phyloP scores from a whole-genome alignment of 257 asterid species.

The Gynochthodes officinalis region DNA sequence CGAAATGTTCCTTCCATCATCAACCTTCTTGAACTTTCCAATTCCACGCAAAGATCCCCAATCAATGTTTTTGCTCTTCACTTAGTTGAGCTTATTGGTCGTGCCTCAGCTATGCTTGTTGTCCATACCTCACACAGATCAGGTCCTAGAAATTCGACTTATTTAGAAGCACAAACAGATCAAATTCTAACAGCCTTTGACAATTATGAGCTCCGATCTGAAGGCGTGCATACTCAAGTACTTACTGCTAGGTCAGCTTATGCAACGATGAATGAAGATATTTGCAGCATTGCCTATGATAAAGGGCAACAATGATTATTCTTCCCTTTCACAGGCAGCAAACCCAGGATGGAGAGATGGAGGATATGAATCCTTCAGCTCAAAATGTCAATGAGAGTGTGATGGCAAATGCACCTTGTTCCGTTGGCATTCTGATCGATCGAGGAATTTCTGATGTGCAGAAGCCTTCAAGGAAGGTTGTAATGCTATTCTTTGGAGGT shows the following conservation, averaged over 20 bases:
- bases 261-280: constrained; percentile 83
- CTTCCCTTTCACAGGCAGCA: constrained; percentile 77
- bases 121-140: constrained; percentile 57
- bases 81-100: constrained; percentile 78
- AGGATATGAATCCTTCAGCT: constrained; percentile 60
- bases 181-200: constrained; percentile 68
- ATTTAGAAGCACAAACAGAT: constrained; percentile 59
- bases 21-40: constrained; percentile 66
- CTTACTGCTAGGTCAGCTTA: constrained; percentile 61
- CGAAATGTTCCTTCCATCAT: constrained; percentile 57
- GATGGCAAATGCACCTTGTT: constrained; percentile 70
- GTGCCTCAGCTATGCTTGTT: constrained; percentile 68
- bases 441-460: constrained; percentile 43
- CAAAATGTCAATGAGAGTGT: constrained; percentile 67
- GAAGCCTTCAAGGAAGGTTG: constrained; percentile 42
- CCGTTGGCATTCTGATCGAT: constrained; percentile 73
- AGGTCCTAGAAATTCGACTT: constrained; percentile 52
- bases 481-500: constrained; percentile 68
- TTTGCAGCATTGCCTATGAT: constrained; percentile 67
- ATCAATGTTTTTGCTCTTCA: constrained; percentile 65
- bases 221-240: constrained; percentile 63
- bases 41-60: constrained; percentile 47
- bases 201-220: constrained; percentile 67
- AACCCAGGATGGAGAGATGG: constrained; percentile 51
- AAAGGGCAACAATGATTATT: constrained; percentile 58